Conservation (phyloP, 2,329 filamentous ascomycete species). For the Cadophora luteo-olivacea region DNA sequence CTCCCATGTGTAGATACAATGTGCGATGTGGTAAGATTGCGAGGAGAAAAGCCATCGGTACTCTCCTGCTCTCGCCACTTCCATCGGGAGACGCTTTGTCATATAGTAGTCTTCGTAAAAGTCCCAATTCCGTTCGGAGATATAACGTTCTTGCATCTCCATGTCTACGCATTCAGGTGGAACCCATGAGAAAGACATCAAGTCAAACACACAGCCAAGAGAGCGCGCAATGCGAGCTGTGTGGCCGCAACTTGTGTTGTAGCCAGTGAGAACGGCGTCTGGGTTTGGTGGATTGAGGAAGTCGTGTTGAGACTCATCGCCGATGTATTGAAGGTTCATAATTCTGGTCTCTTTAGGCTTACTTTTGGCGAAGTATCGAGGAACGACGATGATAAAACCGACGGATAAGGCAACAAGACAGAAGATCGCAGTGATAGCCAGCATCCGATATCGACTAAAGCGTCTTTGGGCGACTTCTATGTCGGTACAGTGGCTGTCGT, state of each 20-base stretch:
- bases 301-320: neutral
- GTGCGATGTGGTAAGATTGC: neutral
- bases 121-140: neutral
- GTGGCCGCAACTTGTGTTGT: neutral
- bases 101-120: neutral
- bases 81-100: neutral
- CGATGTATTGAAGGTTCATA: neutral
- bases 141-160: neutral
- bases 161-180: neutral
- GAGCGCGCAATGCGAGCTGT: neutral
- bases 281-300: neutral
- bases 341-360: neutral
- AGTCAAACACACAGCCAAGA: neutral
- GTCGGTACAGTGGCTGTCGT: neutral
- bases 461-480: neutral
- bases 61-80: neutral
- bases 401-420: neutral
- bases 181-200: neutral
- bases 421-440: neutral
- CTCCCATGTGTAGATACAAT: slow-evolving; percentile 1
- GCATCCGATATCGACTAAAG: neutral
- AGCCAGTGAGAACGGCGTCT: neutral
- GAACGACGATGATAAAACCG: neutral
- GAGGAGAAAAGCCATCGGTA: neutral
- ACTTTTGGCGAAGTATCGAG: neutral